Conservation (phyloP, 192 early-diverging fungal genomes). For the Spizellomyces sp. region DNA sequence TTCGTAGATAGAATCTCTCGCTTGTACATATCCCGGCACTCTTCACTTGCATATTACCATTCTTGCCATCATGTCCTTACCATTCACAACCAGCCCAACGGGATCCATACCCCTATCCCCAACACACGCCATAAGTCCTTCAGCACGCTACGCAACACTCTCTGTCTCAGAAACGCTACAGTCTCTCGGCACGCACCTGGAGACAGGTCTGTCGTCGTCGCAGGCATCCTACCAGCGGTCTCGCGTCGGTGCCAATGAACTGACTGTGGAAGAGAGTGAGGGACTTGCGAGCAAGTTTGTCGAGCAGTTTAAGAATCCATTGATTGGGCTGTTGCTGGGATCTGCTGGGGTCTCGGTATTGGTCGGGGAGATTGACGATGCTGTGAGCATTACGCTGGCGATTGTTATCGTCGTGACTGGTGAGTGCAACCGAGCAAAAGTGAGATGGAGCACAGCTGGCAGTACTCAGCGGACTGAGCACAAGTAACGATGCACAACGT, state of each 20-base stretch:
- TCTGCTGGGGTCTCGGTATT: conserved; percentile 72
- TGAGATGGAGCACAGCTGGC: conserved; percentile 1
- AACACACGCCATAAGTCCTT: conserved; percentile 6
- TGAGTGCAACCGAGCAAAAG: conserved; percentile 25
- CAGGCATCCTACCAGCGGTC: conserved; percentile 23
- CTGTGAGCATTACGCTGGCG: conserved; percentile 79
- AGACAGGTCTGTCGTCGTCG: conserved; percentile 14
- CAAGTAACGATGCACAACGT: too few species aligned
- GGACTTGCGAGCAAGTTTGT: conserved; percentile 69
- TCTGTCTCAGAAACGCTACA: conserved; percentile 11
- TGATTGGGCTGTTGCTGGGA: conserved; percentile 76
- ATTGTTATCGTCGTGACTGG: conserved; percentile 77
- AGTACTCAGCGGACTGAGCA: too few species aligned
- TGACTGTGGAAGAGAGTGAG: conserved; percentile 69
- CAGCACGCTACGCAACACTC: conserved; percentile 25
- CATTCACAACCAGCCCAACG: too few species aligned
- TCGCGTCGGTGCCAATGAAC: conserved; percentile 66
- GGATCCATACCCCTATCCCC: background rate
- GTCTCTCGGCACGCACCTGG: background rate
- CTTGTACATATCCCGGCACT: too few species aligned
- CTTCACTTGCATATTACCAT: too few species aligned
- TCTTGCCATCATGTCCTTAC: too few species aligned
- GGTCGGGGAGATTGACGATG: conserved; percentile 81
- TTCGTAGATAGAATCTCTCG: too few species aligned
- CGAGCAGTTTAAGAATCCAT: conserved; percentile 86